Conservation (phyloP, 2,329 filamentous ascomycete genomes). For the Fusarium drepaniforme region DNA sequence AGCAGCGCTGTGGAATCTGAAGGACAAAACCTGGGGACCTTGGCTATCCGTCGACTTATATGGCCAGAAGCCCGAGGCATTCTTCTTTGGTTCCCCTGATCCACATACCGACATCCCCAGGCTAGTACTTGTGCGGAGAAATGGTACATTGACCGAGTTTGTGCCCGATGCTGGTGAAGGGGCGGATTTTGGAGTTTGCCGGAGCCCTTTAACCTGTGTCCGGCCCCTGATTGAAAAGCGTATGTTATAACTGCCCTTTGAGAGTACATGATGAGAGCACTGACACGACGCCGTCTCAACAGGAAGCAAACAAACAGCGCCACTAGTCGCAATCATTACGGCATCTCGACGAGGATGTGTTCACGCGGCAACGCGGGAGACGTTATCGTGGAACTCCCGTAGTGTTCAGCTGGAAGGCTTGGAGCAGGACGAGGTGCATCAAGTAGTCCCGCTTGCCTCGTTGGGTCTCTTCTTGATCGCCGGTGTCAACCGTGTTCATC, state of each 20-base stretch:
- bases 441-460: slow-evolving; percentile 69
- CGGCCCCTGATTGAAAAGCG: slow-evolving; percentile 59
- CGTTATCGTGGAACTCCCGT: slow-evolving; percentile 62
- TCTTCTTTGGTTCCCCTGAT: slow-evolving; percentile 70
- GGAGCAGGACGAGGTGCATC: slow-evolving; percentile 62
- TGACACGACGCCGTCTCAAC: slow-evolving; percentile 3
- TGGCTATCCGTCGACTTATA: slow-evolving; percentile 62
- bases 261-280: not conserved
- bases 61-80: slow-evolving; percentile 70
- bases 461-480: slow-evolving; percentile 72
- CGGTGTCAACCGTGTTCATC: slow-evolving; percentile 68
- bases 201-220: slow-evolving; percentile 64
- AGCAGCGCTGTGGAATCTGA: slow-evolving; percentile 74
- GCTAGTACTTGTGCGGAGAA: slow-evolving; percentile 72
- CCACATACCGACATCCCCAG: slow-evolving; percentile 53
- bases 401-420: slow-evolving; percentile 56
- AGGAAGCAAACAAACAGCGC: slow-evolving; percentile 23
- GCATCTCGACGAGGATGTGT: slow-evolving; percentile 64
- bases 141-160: slow-evolving; percentile 73
- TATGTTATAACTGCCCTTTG: slow-evolving; percentile 44
- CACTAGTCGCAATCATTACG: slow-evolving; percentile 52
- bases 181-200: slow-evolving; percentile 62
- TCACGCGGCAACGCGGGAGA: slow-evolving; percentile 58
- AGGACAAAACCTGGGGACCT: slow-evolving; percentile 67
- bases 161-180: slow-evolving; percentile 58